A percentile compares a stretch with the other conserved stretches of the same genome.
Conservation (phyloP, 2,329 filamentous ascomycete species). For the Myriosclerotinia duriaeana region DNA sequence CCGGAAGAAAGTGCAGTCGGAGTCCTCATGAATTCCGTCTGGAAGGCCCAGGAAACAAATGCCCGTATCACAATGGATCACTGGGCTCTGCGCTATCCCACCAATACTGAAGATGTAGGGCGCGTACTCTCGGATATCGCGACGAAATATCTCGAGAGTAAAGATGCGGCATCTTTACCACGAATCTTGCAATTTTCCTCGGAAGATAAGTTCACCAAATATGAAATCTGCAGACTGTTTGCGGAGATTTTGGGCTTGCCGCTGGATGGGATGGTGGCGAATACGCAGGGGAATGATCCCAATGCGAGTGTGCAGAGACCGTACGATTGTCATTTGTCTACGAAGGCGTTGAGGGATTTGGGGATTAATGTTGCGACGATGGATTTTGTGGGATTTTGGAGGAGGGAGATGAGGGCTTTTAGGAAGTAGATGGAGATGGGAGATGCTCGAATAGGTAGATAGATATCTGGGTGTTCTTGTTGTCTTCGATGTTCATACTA, state of each 20-base stretch:
- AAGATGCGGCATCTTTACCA: constrained; percentile 57
- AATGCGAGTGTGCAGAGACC: constrained; percentile 73
- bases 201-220: constrained; percentile 85
- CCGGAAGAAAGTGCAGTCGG: constrained; percentile 81
- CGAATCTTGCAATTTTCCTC: constrained; percentile 79
- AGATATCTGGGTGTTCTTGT: not conserved
- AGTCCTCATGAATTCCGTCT: constrained; percentile 71
- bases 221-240: constrained; percentile 78
- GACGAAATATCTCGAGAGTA: constrained; percentile 60
- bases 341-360: constrained; percentile 66
- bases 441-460: not conserved
- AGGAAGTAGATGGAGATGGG: constrained; percentile 32
- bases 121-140: constrained; percentile 69
- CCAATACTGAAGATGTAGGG: constrained; percentile 83
- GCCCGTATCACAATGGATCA: constrained; percentile 76
- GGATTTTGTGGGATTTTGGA: constrained; percentile 82
- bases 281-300: constrained; percentile 70
- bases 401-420: constrained; percentile 60
- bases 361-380: constrained; percentile 72
- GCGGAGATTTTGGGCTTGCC: constrained; percentile 77
- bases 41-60: constrained; percentile 66
- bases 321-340: constrained; percentile 86
- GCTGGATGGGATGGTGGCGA: constrained; percentile 65
- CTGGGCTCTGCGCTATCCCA: constrained; percentile 81
- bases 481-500: not conserved